These are phyloP conservation scores for Colletotrichum plurivorum DNA, from an alignment of 2,329 filamentous ascomycete genomes.

Conservation along the genomic window DNA sequence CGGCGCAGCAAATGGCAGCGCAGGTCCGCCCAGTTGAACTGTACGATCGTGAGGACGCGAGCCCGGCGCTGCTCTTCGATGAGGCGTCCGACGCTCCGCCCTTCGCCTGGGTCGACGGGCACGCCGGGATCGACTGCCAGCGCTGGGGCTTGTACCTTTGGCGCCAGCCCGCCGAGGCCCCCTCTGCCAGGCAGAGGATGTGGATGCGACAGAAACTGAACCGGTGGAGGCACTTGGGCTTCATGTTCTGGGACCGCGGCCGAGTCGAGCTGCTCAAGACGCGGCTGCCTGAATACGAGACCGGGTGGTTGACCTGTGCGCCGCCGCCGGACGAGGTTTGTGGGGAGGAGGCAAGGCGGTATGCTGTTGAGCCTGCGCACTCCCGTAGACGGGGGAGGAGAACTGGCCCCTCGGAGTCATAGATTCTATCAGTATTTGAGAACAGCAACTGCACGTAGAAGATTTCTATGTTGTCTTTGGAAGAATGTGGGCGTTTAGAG, in stretches of 20 bases:
- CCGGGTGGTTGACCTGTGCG: background rate
- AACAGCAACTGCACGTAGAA: too few relatives aligned
- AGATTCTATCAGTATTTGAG: too few relatives aligned
- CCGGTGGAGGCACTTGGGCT: constrained; percentile 1
- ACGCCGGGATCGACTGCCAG: constrained; percentile 8
- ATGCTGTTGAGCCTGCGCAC: too few relatives aligned
- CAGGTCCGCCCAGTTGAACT: background rate
- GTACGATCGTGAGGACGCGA: background rate
- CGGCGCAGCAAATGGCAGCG: too few relatives aligned
- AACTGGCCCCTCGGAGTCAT: too few relatives aligned
- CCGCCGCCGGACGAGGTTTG: background rate
- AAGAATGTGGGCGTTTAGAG: too few relatives aligned
- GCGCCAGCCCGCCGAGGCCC: background rate
- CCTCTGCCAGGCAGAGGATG: too few relatives aligned
- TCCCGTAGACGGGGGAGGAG: too few relatives aligned
- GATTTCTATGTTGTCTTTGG: too few relatives aligned
- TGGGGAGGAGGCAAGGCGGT: background rate
- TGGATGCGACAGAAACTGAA: background rate
- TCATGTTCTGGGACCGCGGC: constrained; percentile 10
- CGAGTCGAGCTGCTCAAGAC: constrained; percentile 10
- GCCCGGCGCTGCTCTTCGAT: too few relatives aligned
- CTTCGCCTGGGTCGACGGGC: constrained; percentile 9
- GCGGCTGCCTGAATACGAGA: background rate
- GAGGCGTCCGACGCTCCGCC: background rate
- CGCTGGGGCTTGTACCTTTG: background rate